Conservation (phyloP, 305 asterid species). For the Solanum hybrid region DNA sequence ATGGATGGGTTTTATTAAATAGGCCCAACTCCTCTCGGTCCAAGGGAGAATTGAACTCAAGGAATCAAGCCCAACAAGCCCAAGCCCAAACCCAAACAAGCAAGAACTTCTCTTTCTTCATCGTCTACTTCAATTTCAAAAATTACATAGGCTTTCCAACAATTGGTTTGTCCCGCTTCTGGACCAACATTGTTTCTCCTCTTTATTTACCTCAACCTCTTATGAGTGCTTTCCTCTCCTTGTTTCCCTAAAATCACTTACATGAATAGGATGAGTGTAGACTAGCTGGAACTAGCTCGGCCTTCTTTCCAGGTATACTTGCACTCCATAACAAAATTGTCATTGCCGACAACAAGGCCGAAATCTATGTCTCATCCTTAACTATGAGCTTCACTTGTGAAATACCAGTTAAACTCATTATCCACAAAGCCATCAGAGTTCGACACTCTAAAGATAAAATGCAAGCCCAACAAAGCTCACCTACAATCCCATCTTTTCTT, state of each 20-base stretch:
- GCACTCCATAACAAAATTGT: background rate
- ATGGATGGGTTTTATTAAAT: background rate
- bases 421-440: background rate
- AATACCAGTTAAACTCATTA: background rate
- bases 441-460: background rate
- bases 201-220: background rate
- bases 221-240: background rate
- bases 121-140: background rate
- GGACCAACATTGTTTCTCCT: background rate
- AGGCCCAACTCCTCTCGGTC: background rate
- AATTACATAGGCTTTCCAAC: background rate
- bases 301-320: background rate
- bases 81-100: background rate
- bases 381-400: background rate
- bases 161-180: background rate
- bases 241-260: background rate
- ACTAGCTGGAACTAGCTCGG: background rate
- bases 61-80: background rate
- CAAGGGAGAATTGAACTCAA: background rate
- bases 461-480: background rate
- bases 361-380: background rate
- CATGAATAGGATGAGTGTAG: background rate
- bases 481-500: background rate
- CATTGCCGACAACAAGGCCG: background rate
- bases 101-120: background rate